Base-by-base conservation (phyloP, 1,284 basidiomycete species). In the Vanrija sp. region DNA sequence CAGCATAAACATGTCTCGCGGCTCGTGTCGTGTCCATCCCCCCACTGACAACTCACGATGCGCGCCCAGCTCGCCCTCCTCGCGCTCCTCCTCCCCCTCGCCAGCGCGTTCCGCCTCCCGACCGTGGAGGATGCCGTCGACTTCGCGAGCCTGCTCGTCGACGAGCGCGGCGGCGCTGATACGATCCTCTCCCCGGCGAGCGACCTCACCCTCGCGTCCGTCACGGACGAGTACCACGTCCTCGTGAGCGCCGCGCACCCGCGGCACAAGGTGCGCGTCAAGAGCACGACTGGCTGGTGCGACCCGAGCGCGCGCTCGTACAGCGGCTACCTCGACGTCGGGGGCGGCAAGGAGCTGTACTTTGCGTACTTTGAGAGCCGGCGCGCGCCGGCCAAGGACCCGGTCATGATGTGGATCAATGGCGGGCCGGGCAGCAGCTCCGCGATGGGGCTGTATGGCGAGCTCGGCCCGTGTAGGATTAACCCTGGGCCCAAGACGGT, bases 291-390 rank as follows among this genome's bases (percentile, higher is more conserved):
- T 15, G 71, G 71, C 19, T 76, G 72, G 72, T 76, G 74, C 53
- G 74, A 76, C 51, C 70, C 70, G 6, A 52, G 61, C 35, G 71
- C 70, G 44, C 53, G 57, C 19, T 72, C 70, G 2, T 73, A 61
- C 56, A 27, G 16, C 15, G 82, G 83, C 18, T 85, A 85, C 67
- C 66, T 77, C 44, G 74, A 79, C 62, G 85, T 87, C 49, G 85
- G 87, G 52, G 81, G 83, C 58, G 84, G 85, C 6, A 81, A 84
- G 56, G 83, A 84, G 59, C 78, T 84, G 66, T 91, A 89, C 78
- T 91, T 91, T 77, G 88, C 87, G 74, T 90, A 89, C 77, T 90
- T 91, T 71, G 87, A 88, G 72, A 87, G 85, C 48, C 77, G 87
- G 53, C 78, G 80, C 41, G 77, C 85, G 55, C 87, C 88, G 2